A percentile compares a stretch with the other conserved stretches of the same genome.
Conservation (phyloP, 2,329 filamentous ascomycete species). For the Colletotrichum brevisporum region DNA sequence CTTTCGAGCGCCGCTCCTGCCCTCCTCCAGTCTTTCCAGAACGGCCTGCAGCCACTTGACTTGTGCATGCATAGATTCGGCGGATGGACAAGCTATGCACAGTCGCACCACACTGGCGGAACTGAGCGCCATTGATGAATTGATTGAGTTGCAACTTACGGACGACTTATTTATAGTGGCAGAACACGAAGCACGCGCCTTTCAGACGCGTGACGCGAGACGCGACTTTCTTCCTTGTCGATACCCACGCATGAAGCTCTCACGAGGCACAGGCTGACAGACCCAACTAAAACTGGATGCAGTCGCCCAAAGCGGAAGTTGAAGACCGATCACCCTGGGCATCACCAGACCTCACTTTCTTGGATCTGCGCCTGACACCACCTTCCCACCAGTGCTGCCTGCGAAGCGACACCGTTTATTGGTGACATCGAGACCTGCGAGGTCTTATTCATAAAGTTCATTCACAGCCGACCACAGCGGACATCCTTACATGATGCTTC, state of each 20-base stretch:
- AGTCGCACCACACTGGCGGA: background rate
- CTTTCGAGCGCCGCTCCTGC: constrained; percentile 41
- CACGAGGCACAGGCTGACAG: constrained; percentile 22
- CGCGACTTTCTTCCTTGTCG: constrained; percentile 19
- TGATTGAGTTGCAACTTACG: no score
- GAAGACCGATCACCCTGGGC: constrained; percentile 11
- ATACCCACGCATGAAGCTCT: constrained; percentile 27
- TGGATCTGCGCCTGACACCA: background rate
- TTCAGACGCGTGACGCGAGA: constrained; percentile 37
- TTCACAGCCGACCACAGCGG: background rate
- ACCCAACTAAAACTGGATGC: constrained; percentile 8
- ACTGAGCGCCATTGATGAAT: no score
- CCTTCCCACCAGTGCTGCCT: background rate
- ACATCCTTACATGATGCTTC: constrained; percentile 16
- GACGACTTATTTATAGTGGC: background rate
- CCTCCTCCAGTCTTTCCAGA: constrained; percentile 17
- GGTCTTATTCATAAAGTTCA: no score
- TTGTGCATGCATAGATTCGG: background rate
- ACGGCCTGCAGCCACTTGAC: no score
- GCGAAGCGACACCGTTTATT: background rate
- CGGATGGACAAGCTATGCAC: no score
- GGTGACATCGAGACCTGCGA: background rate
- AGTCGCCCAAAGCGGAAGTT: background rate
- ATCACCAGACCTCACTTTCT: constrained; percentile 6
- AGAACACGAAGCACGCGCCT: constrained; percentile 2